Evolutionary conservation across 2,329 filamentous ascomycete genomes (phyloP).

Genomic region (Camillea tinctor): DNA sequence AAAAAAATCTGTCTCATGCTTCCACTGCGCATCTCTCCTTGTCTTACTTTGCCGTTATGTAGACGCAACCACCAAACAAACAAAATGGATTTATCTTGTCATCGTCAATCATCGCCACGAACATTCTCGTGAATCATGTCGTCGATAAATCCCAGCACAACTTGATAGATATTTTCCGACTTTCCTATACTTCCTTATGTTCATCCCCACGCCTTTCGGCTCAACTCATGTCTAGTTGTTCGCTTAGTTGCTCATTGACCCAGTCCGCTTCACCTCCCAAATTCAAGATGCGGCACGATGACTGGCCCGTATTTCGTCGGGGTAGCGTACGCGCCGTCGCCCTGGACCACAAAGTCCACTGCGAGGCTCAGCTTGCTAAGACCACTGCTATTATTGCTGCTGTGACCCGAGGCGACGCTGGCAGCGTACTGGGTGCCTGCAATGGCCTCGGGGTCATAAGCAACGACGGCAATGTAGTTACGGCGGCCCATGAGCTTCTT

Average conservation of each 20-base stretch:
- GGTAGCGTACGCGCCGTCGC: conserved; percentile 74
- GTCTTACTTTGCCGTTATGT: too few relatives aligned
- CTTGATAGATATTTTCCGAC: too few relatives aligned
- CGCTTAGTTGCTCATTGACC: not conserved
- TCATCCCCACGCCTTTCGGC: too few relatives aligned
- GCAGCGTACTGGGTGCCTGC: conserved; percentile 33
- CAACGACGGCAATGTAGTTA: conserved; percentile 92
- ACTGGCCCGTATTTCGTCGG: conserved; percentile 97
- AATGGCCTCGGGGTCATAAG: conserved; percentile 83
- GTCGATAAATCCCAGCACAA: too few relatives aligned
- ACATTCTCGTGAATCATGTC: too few relatives aligned
- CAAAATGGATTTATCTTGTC: too few relatives aligned
- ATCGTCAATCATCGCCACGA: too few relatives aligned
- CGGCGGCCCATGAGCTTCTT: conserved; percentile 90
- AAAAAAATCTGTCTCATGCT: too few relatives aligned
- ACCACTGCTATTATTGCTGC: conserved; percentile 42
- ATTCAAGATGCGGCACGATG: conserved; percentile 83
- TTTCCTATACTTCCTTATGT: too few relatives aligned
- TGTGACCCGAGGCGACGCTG: conserved; percentile 17
- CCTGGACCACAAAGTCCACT: conserved; percentile 96
- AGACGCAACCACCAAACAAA: too few relatives aligned
- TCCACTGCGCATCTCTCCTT: too few relatives aligned
- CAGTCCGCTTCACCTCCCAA: conserved; percentile 51
- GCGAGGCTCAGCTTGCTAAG: conserved; percentile 76
- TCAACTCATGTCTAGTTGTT: not conserved